Percentiles rank a stretch among this genome's conserved stretches.
phyloP scores from a whole-genome alignment of 1,139 yeast genomes.

The Lodderomyces beijingensis region DNA sequence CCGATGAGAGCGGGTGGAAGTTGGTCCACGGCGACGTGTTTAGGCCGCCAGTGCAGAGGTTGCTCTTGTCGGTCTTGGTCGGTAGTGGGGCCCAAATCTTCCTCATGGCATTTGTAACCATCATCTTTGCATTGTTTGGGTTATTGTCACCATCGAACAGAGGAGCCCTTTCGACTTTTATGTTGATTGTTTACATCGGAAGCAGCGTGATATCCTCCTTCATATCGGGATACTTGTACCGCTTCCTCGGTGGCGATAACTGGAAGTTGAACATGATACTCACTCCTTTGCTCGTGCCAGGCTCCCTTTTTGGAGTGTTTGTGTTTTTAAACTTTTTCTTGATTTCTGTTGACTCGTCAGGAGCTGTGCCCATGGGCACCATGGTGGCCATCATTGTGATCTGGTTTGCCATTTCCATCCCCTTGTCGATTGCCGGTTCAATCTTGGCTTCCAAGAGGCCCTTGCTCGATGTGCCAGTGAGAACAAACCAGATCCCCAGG shows the following conservation, averaged over 20 bases:
- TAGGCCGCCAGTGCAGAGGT: conserved; percentile 70
- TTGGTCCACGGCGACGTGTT: conserved; percentile 93
- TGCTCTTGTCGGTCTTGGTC: conserved; percentile 71
- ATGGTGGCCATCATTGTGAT: conserved; percentile 74
- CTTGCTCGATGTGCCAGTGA: conserved; percentile 64
- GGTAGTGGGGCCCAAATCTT: conserved; percentile 90
- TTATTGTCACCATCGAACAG: conserved; percentile 90
- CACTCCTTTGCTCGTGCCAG: conserved; percentile 85
- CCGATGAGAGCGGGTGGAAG: conserved; percentile 98
- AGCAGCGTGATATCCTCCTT: conserved; percentile 82
- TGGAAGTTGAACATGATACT: conserved; percentile 84
- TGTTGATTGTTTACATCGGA: conserved; percentile 76
- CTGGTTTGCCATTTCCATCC: conserved; percentile 85
- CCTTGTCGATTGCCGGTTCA: conserved; percentile 79
- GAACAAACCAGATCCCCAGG: conserved; percentile 91
- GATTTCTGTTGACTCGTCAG: conserved; percentile 76
- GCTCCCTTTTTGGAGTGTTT: conserved; percentile 59
- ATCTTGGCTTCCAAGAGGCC: conserved; percentile 68
- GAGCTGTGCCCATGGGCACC: conserved; percentile 92
- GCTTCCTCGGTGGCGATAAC: conserved; percentile 85
- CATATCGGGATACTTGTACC: conserved; percentile 79
- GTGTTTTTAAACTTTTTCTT: conserved; percentile 77
- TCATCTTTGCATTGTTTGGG: conserved; percentile 82
- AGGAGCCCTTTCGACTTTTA: conserved; percentile 86
- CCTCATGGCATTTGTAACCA: conserved; percentile 69